These are phyloP conservation scores for Camellia oleifera DNA, from an alignment of 179 eudicot genomes.

Conservation along the genomic window DNA sequence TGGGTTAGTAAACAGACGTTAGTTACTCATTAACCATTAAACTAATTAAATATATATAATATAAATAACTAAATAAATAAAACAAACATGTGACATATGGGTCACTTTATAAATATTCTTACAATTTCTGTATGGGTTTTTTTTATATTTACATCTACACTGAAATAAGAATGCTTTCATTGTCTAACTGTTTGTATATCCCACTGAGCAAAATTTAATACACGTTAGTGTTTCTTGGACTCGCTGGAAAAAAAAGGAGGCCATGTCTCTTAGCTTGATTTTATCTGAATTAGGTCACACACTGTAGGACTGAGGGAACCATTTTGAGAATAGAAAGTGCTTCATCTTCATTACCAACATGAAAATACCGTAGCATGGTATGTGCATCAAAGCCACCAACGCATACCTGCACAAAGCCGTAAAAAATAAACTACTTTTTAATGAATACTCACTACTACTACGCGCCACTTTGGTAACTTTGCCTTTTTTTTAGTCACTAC, in stretches of 20 bases:
- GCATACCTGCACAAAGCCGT: conserved; percentile 52
- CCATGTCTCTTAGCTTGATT: neutral
- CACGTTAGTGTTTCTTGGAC: neutral
- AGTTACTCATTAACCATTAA: too few species aligned
- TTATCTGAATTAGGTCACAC: neutral
- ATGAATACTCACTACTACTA: neutral
- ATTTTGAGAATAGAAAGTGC: conserved; percentile 48
- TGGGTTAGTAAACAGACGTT: too few species aligned
- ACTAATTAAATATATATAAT: too few species aligned
- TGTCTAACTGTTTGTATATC: neutral
- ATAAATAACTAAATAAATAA: too few species aligned
- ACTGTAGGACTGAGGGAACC: conserved; percentile 64
- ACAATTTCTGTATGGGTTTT: too few species aligned
- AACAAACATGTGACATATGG: too few species aligned
- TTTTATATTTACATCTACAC: neutral
- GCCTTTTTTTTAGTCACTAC: too few species aligned
- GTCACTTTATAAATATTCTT: too few species aligned
- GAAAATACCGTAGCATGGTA: conserved; percentile 81
- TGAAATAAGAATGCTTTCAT: neutral
- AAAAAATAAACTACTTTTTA: too few species aligned
- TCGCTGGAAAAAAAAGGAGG: neutral
- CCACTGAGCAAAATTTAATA: neutral
- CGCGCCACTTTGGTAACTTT: too few species aligned
- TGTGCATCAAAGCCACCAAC: conserved; percentile 75
- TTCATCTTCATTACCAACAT: conserved; percentile 67